phyloP scores from a whole-genome alignment of 2,329 filamentous ascomycete species.

The Rhexocercosporidium sp. region DNA sequence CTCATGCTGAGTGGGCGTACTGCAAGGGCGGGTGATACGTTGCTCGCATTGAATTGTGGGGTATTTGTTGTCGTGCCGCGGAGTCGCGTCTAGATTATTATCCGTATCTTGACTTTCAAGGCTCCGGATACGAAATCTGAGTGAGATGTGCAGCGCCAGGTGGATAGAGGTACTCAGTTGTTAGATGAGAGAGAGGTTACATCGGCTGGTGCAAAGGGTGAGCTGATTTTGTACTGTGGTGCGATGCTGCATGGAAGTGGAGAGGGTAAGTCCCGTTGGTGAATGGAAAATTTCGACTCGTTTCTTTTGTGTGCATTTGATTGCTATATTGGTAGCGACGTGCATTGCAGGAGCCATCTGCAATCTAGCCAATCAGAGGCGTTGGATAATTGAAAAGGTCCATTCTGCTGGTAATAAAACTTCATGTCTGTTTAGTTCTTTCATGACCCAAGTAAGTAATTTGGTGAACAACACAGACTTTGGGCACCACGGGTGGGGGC shows the following conservation, averaged over 20 bases:
- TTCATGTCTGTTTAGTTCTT: too few relatives aligned
- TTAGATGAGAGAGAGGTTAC: too few relatives aligned
- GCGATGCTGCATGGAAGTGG: not conserved
- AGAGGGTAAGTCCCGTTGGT: not conserved
- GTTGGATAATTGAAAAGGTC: not conserved
- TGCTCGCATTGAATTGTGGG: not conserved
- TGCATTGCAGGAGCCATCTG: not conserved
- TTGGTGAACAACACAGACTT: too few relatives aligned
- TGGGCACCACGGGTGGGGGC: too few relatives aligned
- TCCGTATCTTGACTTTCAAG: not conserved
- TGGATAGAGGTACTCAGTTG: not conserved
- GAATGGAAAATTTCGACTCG: not conserved
- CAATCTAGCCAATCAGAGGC: not conserved
- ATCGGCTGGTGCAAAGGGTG: not conserved
- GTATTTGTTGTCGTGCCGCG: not conserved
- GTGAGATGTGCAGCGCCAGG: not conserved
- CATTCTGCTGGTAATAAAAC: too few relatives aligned
- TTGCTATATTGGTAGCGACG: constrained; percentile 5
- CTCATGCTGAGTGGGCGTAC: not conserved
- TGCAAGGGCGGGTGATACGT: not conserved
- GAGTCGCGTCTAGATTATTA: not conserved
- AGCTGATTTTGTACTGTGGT: not conserved
- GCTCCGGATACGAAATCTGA: not conserved
- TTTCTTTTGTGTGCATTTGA: not conserved
- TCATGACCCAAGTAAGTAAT: too few relatives aligned